These are phyloP conservation scores for Xanthoconium stramineum DNA, from an alignment of 768 basidiomycete genomes.

Conservation along the genomic window DNA sequence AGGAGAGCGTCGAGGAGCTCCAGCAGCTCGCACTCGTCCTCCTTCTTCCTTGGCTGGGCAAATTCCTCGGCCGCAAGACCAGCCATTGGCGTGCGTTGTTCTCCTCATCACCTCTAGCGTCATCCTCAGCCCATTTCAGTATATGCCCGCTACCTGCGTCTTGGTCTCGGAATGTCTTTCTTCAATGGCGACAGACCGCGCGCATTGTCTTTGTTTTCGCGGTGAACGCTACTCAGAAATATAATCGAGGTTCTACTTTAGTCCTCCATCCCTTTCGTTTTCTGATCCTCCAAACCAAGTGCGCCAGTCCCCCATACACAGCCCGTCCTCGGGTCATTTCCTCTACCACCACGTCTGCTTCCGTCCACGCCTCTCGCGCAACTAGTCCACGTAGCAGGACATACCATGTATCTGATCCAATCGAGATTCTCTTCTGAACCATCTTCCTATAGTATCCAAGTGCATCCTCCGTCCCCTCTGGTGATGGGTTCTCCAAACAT, in stretches of 20 bases:
- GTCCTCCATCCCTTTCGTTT: slow-evolving; percentile 34
- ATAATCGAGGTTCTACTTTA: slow-evolving; percentile 27
- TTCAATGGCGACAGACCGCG: slow-evolving; percentile 43
- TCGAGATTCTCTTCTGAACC: slow-evolving; percentile 43
- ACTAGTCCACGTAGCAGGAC: slow-evolving; percentile 67
- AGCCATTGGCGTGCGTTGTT: slow-evolving; percentile 74
- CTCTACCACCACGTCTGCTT: slow-evolving; percentile 57
- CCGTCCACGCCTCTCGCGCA: slow-evolving; percentile 52
- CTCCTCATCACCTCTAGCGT: not conserved
- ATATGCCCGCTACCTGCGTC: slow-evolving; percentile 64
- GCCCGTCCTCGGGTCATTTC: slow-evolving; percentile 55
- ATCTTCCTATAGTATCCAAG: slow-evolving; percentile 62
- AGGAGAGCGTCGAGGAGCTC: slow-evolving; percentile 83
- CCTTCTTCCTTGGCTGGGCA: slow-evolving; percentile 82
- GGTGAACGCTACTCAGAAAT: slow-evolving; percentile 23
- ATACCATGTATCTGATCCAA: slow-evolving; percentile 71
- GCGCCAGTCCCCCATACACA: slow-evolving; percentile 43
- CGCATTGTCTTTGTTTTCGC: slow-evolving; percentile 14
- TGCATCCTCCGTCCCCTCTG: slow-evolving; percentile 52
- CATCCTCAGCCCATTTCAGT: slow-evolving; percentile 39
- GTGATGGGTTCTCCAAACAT: slow-evolving; percentile 50
- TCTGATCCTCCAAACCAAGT: slow-evolving; percentile 50
- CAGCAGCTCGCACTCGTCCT: slow-evolving; percentile 78
- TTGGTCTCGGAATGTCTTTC: slow-evolving; percentile 65
- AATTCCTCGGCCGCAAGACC: slow-evolving; percentile 83